phyloP scores from a whole-genome alignment of 495 filamentous ascomycete species.

The Melanomma pulvis-pyrius region DNA sequence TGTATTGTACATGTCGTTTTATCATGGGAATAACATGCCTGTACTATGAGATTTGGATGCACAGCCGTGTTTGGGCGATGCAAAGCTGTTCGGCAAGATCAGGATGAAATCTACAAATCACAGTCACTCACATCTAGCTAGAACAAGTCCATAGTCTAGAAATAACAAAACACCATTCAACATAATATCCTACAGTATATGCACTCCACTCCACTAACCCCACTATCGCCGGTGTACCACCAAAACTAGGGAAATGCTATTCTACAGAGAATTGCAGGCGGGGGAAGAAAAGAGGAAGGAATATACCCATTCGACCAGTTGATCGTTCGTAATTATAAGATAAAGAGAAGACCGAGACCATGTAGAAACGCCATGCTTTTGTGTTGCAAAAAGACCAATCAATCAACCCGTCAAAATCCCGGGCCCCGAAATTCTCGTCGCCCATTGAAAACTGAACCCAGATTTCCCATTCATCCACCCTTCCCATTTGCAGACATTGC shows the following conservation, averaged over 20 bases:
- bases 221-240: not conserved
- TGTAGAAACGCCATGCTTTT: slow-evolving; percentile 19
- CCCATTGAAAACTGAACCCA: not conserved
- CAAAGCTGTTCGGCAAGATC: too few species aligned
- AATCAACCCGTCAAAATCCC: not conserved
- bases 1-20: too few species aligned
- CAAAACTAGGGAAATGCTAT: slow-evolving; percentile 1
- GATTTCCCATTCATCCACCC: not conserved
- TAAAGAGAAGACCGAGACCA: not conserved
- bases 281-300: not conserved
- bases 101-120: too few species aligned
- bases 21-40: too few species aligned
- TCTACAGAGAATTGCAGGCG: not conserved
- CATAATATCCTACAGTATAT: slow-evolving; percentile 25
- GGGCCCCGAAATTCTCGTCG: not conserved
- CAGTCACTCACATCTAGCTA: not conserved
- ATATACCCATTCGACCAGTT: not conserved
- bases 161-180: slow-evolving; percentile 9
- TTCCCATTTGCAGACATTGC: not conserved
- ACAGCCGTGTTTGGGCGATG: too few species aligned
- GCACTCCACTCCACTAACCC: not conserved
- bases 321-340: not conserved
- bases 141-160: not conserved
- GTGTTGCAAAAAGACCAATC: not conserved
- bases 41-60: too few species aligned